Evolutionary conservation across 164 flowering plant species (phyloP).

Genomic region (Sextonia rubra): DNA sequence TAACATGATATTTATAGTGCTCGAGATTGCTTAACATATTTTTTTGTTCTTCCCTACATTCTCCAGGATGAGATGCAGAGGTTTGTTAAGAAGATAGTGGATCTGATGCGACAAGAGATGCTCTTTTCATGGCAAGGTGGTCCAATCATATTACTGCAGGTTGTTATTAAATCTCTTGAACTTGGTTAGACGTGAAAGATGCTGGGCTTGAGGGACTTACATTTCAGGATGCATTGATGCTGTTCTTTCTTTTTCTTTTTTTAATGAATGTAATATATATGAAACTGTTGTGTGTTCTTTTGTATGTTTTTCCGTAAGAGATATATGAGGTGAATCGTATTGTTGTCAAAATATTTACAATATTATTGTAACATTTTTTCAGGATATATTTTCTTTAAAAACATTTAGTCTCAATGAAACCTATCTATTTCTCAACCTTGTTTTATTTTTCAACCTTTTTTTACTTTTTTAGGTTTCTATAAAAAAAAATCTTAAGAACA

Average conservation of each 20-base stretch:
- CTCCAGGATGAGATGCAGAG: conserved; percentile 83
- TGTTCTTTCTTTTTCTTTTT: not conserved
- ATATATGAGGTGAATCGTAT: no score
- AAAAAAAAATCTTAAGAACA: not conserved
- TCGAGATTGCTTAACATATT: not conserved
- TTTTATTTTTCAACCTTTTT: not conserved
- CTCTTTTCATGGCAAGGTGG: conserved; percentile 98
- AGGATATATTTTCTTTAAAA: not conserved
- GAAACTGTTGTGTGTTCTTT: not conserved
- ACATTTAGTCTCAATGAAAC: not conserved
- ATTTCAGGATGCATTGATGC: not conserved
- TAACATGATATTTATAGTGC: not conserved
- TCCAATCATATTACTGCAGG: conserved; percentile 92
- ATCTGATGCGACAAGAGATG: conserved; percentile 69
- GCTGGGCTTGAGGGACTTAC: not conserved
- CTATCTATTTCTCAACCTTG: not conserved
- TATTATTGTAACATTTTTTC: not conserved
- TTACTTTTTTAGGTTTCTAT: not conserved
- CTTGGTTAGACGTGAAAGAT: conserved; percentile 3
- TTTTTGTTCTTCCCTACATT: not conserved
- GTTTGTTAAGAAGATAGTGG: conserved; percentile 73
- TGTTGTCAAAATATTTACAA: not conserved
- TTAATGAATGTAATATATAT: not conserved
- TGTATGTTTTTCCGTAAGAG: not conserved
- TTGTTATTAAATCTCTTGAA: conserved; percentile 15